Evolutionary conservation across 2,329 filamentous ascomycete species (phyloP).

Genomic region (Sporothrix dimorphospora): DNA sequence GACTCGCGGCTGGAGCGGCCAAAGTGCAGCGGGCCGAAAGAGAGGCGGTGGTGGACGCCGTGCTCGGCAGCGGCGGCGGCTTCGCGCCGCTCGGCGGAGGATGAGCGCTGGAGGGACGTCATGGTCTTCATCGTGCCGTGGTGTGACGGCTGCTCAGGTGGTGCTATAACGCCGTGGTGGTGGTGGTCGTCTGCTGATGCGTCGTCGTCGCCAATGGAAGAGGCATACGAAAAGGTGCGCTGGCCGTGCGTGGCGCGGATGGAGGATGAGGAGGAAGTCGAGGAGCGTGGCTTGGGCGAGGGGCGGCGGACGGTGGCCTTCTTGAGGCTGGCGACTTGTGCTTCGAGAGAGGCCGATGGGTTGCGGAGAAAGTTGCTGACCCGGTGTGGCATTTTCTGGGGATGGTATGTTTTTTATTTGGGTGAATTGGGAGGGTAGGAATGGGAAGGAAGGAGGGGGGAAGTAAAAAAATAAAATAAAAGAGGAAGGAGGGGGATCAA

Average conservation of each 20-base stretch:
- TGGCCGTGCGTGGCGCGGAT: slow-evolving; percentile 39
- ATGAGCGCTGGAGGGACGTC: slow-evolving; percentile 30
- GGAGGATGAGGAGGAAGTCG: slow-evolving; percentile 33
- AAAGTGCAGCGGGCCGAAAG: slow-evolving; percentile 49
- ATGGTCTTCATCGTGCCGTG: slow-evolving; percentile 30
- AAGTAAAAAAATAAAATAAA: neutral
- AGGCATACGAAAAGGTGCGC: slow-evolving; percentile 44
- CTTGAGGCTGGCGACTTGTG: slow-evolving; percentile 55
- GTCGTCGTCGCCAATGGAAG: slow-evolving; percentile 43
- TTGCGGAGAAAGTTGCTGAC: slow-evolving; percentile 61
- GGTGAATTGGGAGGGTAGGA: slow-evolving; percentile 19
- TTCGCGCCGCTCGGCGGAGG: slow-evolving; percentile 34
- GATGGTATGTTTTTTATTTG: neutral
- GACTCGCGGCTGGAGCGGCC: slow-evolving; percentile 48
- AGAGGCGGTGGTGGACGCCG: slow-evolving; percentile 47
- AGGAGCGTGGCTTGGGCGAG: slow-evolving; percentile 35
- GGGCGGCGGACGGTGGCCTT: slow-evolving; percentile 43
- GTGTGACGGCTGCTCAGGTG: slow-evolving; percentile 2
- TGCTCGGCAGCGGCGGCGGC: slow-evolving; percentile 38
- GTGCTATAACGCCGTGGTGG: slow-evolving; percentile 16
- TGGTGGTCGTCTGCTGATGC: slow-evolving; percentile 29
- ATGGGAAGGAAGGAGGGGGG: neutral
- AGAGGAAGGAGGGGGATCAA: slow-evolving; percentile 1
- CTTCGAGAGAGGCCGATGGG: slow-evolving; percentile 52
- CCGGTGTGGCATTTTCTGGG: slow-evolving; percentile 57